Conservation (phyloP, 129 eudicot genomes). For the Flaveria ramosissima region DNA sequence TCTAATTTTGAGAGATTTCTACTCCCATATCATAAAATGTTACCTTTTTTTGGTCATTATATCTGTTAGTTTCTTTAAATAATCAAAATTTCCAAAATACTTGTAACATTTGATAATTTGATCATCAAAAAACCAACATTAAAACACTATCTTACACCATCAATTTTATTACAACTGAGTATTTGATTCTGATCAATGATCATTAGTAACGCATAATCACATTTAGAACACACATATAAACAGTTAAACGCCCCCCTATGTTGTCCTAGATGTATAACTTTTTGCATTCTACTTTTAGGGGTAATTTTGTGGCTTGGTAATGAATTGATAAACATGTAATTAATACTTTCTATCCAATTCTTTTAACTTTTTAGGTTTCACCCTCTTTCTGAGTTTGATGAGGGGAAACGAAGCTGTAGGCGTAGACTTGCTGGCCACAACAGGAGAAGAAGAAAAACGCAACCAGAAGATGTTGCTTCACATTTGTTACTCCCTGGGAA, state of each 20-base stretch:
- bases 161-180: background rate
- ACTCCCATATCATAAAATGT: too few species aligned
- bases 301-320: background rate
- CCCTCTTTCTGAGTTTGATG: slow-evolving; percentile 89
- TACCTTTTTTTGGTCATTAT: too few species aligned
- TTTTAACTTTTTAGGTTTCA: slow-evolving; percentile 59
- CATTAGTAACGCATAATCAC: background rate
- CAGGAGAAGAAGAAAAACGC: slow-evolving; percentile 83
- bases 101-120: background rate
- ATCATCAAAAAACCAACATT: background rate
- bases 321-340: background rate
- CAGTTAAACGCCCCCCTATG: background rate
- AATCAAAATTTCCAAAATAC: background rate
- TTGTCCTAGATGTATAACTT: too few species aligned
- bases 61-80: background rate
- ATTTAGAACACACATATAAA: background rate
- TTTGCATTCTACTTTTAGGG: background rate
- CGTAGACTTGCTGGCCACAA: slow-evolving; percentile 98
- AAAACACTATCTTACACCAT: background rate
- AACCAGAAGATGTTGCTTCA: slow-evolving; percentile 74
- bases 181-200: background rate
- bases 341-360: background rate
- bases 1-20: too few species aligned
- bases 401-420: slow-evolving; percentile 94
- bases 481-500: slow-evolving; percentile 45